Evolutionary conservation across 2,329 filamentous ascomycete species (phyloP), one percentile per base, ranked within the genome.

Genomic region (Drechslerella dactyloides): DNA sequence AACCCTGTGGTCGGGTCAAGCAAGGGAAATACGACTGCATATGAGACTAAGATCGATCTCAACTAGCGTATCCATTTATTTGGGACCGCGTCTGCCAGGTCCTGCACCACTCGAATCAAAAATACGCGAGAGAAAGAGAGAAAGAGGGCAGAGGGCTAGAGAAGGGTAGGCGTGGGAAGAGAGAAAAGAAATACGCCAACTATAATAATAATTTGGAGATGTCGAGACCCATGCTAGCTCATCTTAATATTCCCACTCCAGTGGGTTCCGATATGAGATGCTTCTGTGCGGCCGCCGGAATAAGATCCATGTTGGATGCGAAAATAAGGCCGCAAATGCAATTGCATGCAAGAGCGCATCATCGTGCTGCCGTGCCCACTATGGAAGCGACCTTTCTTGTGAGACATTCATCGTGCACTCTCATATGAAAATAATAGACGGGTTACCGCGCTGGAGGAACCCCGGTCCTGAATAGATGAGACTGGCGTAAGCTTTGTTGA

Each of bases 181-280:
- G 51, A 44, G 50, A 69, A 57, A 58, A 60, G 56, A 69, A 69
- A 62, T 62, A 63, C 61, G 27, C n/a, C n/a, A 33, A 3, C 27
- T 33, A 8, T 3, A 33, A 33, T 59, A 63, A 46, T 65, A 72
- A 61, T 72, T 65, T 56, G 46, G 56, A 61, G 59, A 61, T 46
- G 68, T 72, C 51, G 55, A 51, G 59, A 72, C 68, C 68, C 68
- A 72, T 72, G 68, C 60, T 72, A 64, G 60, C 35, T 61, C 60
- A 65, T 65, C 68, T 72, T 72, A 72, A 72, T 72, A 65, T 52
- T 72, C 60, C 68, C 68, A 72, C 68, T 72, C 68, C 60, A 65
- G 53, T 61, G 68, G 68, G 68, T 61, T 65, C 68, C 55, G 55
- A 72, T 60, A 55, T 60, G 54, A 64, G 66, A 70, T 64, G 15